Percentiles rank a stretch among this genome's conserved stretches.
Conservation (phyloP, 139 green algal genomes). For the Picochlorum sp. region DNA sequence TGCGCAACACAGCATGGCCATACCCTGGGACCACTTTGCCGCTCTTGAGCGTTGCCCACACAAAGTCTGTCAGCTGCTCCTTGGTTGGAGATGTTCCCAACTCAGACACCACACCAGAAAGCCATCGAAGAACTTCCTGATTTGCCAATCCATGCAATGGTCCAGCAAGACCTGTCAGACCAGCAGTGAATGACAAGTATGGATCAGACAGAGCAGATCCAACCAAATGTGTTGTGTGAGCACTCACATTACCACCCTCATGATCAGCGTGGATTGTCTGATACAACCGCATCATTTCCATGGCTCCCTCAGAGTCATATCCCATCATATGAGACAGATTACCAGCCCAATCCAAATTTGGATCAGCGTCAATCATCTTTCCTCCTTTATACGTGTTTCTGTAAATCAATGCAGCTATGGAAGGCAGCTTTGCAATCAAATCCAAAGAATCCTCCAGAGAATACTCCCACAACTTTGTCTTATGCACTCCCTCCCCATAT, state of each 20-base stretch:
- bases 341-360: conserved; percentile 83
- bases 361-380: conserved; percentile 46
- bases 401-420: conserved; percentile 85
- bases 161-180: conserved; percentile 91
- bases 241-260: conserved; percentile 93
- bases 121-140: conserved; percentile 92
- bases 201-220: conserved; percentile 89
- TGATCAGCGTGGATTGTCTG: conserved; percentile 93
- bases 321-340: conserved; percentile 95
- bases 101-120: conserved; percentile 59
- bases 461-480: conserved; percentile 77
- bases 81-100: conserved; percentile 69
- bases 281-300: conserved; percentile 95
- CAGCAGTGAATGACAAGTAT: conserved; percentile 88
- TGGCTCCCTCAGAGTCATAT: conserved; percentile 42
- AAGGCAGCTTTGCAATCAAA: conserved; percentile 89
- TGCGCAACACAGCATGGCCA: conserved; percentile 94
- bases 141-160: conserved; percentile 97
- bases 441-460: conserved; percentile 88
- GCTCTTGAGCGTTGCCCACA: conserved; percentile 82
- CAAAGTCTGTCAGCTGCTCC: conserved; percentile 80
- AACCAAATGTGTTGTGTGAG: conserved; percentile 91
- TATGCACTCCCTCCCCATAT: conserved; percentile 81
- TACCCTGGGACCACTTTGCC: conserved; percentile 95
- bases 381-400: conserved; percentile 52